Conservation (phyloP, 1,284 basidiomycete genomes). For the Ganoderma boninense region DNA sequence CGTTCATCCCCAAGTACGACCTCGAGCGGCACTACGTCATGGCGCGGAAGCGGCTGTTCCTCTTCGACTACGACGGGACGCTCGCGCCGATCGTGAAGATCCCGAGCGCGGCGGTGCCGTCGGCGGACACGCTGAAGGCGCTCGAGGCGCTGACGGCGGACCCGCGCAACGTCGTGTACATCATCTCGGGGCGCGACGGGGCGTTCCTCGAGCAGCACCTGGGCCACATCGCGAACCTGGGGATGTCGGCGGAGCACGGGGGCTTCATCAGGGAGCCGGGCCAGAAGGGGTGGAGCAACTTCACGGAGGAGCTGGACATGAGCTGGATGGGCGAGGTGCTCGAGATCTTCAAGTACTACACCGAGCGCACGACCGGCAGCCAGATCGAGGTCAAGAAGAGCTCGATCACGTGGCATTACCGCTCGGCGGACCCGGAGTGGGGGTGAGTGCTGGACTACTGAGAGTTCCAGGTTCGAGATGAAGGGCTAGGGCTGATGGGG, state of each 20-base stretch:
- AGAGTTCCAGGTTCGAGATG: too few species aligned
- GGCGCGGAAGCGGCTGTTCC: slow-evolving; percentile 87
- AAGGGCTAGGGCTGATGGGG: too few species aligned
- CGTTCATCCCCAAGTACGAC: slow-evolving; percentile 76
- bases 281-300: slow-evolving; percentile 79
- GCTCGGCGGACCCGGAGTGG: slow-evolving; percentile 94
- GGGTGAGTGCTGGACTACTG: slow-evolving; percentile 83
- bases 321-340: slow-evolving; percentile 96
- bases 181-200: slow-evolving; percentile 97
- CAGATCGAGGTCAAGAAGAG: slow-evolving; percentile 98
- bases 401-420: slow-evolving; percentile 98
- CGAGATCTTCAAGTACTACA: slow-evolving; percentile 97
- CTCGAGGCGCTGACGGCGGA: slow-evolving; percentile 81
- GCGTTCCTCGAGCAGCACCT: slow-evolving; percentile 93
- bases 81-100: slow-evolving; percentile 97
- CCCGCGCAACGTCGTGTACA: slow-evolving; percentile 91
- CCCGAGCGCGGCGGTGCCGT: slow-evolving; percentile 89
- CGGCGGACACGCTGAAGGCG: slow-evolving; percentile 77
- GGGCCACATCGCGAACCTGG: slow-evolving; percentile 84
- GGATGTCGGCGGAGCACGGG: slow-evolving; percentile 97
- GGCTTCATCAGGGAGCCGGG: slow-evolving; percentile 88
- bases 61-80: slow-evolving; percentile 99
- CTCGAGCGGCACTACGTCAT: slow-evolving; percentile 73
- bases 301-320: slow-evolving; percentile 95
- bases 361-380: slow-evolving; percentile 92